Percentiles rank a stretch among this genome's conserved stretches.
Evolutionary conservation across 768 basidiomycete species (phyloP).

Genomic region (Butyriboletus loyo): DNA sequence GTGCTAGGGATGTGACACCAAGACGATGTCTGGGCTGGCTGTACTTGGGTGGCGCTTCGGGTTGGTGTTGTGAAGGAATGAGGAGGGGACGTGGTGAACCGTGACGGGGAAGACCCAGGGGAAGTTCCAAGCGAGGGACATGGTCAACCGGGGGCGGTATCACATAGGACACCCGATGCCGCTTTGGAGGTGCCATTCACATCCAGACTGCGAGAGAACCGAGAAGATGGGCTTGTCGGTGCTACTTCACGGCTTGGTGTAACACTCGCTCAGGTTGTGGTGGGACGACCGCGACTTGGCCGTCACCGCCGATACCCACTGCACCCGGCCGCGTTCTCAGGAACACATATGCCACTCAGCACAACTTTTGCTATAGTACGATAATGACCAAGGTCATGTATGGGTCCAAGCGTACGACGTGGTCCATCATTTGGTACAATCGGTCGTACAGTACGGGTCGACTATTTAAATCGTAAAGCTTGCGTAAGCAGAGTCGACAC

Average conservation of each 20-base stretch:
- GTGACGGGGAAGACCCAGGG: conserved; percentile 56
- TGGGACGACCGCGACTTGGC: neutral
- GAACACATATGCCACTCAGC: neutral
- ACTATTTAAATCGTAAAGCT: neutral
- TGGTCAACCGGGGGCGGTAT: conserved; percentile 68
- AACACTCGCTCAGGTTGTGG: neutral
- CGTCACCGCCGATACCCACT: neutral
- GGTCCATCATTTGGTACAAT: neutral
- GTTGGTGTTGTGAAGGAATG: conserved; percentile 34
- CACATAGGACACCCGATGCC: conserved; percentile 83
- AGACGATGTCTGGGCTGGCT: conserved; percentile 80
- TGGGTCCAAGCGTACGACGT: neutral
- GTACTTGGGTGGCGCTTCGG: conserved; percentile 18
- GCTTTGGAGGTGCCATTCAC: conserved; percentile 47
- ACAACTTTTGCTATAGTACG: neutral
- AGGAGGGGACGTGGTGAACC: conserved; percentile 73
- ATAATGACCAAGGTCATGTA: neutral
- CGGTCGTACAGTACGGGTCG: neutral
- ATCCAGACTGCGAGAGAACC: conserved; percentile 11
- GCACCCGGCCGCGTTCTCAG: conserved; percentile 8
- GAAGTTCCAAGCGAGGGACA: conserved; percentile 63
- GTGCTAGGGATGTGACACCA: conserved; percentile 80
- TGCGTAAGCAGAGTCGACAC: conserved; percentile 21
- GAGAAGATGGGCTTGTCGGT: neutral
- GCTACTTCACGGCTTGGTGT: neutral